Percentiles rank a stretch among this genome's conserved stretches.
Conservation (phyloP, 2,329 filamentous ascomycete species). For the Podosphaera xanthii region DNA sequence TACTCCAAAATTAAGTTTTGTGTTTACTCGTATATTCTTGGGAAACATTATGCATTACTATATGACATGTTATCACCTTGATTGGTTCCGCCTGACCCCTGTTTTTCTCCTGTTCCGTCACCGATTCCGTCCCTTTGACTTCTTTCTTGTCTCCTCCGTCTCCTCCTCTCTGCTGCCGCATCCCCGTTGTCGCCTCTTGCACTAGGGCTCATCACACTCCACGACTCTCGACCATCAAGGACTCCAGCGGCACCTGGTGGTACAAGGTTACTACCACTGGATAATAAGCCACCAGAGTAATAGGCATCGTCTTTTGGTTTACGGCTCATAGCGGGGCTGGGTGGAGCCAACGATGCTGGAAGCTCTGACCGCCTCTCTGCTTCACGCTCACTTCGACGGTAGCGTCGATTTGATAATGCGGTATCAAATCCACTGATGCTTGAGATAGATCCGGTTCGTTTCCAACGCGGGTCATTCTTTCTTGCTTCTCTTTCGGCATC, state of each 20-base stretch:
- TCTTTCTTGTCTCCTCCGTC: constrained; percentile 32
- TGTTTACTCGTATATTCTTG: too few relatives aligned
- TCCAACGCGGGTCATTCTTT: constrained; percentile 18
- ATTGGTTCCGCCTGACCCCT: constrained; percentile 7
- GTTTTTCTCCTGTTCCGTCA: background rate
- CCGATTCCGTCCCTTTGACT: constrained; percentile 7
- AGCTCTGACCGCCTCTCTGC: constrained; percentile 18
- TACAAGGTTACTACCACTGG: background rate
- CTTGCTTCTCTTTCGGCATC: constrained; percentile 18
- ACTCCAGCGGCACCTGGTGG: constrained; percentile 9
- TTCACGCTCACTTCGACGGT: constrained; percentile 29
- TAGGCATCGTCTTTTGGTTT: constrained; percentile 37
- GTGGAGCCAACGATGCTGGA: constrained; percentile 13
- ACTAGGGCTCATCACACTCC: constrained; percentile 15
- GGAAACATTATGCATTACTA: background rate
- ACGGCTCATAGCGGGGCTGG: constrained; percentile 28
- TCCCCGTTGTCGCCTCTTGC: constrained; percentile 16
- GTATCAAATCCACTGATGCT: constrained; percentile 34
- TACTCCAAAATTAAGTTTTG: too few relatives aligned
- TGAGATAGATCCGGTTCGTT: constrained; percentile 28
- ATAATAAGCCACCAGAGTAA: constrained; percentile 19
- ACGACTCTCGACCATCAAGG: constrained; percentile 15
- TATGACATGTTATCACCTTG: constrained; percentile 2
- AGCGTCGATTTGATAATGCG: constrained; percentile 23
- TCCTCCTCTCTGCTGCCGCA: constrained; percentile 26